These are phyloP conservation scores for Lactifluus echinatus DNA, from an alignment of 768 basidiomycete species.

Conservation along the genomic window DNA sequence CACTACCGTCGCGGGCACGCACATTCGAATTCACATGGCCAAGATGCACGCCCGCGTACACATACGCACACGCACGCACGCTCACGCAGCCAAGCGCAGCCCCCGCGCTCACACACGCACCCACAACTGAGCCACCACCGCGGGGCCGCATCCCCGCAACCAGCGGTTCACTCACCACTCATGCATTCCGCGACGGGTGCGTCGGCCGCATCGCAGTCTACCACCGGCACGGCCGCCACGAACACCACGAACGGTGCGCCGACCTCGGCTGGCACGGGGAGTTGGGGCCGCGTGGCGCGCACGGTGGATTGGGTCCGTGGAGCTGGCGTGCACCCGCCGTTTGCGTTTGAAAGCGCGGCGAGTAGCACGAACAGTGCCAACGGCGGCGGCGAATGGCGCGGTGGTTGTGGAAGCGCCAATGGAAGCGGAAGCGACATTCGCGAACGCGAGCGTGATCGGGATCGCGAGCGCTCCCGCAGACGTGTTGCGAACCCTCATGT, in stretches of 20 bases:
- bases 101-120: constrained; percentile 15
- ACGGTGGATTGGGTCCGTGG: constrained; percentile 17
- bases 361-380: constrained; percentile 10
- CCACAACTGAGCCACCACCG: not conserved
- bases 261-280: constrained; percentile 1
- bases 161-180: constrained; percentile 1
- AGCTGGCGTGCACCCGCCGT: constrained; percentile 19
- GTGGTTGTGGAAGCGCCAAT: not conserved
- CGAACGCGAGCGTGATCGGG: constrained; percentile 12
- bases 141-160: constrained; percentile 2
- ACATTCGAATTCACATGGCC: not conserved
- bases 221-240: constrained; percentile 6
- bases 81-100: constrained; percentile 5
- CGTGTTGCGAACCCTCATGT: not conserved
- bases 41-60: constrained; percentile 6
- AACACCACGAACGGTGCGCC: constrained; percentile 2
- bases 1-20: constrained; percentile 3
- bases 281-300: constrained; percentile 14
- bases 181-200: constrained; percentile 1
- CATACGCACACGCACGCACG: constrained; percentile 1
- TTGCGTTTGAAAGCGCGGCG: constrained; percentile 19
- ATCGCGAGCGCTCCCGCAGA: constrained; percentile 12
- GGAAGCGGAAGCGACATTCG: constrained; percentile 5
- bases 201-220: constrained; percentile 19
- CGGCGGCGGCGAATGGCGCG: constrained; percentile 1